These are phyloP conservation scores for Barnettozyma salicaria DNA, from an alignment of 805 yeast genomes.

Conservation along the genomic window DNA sequence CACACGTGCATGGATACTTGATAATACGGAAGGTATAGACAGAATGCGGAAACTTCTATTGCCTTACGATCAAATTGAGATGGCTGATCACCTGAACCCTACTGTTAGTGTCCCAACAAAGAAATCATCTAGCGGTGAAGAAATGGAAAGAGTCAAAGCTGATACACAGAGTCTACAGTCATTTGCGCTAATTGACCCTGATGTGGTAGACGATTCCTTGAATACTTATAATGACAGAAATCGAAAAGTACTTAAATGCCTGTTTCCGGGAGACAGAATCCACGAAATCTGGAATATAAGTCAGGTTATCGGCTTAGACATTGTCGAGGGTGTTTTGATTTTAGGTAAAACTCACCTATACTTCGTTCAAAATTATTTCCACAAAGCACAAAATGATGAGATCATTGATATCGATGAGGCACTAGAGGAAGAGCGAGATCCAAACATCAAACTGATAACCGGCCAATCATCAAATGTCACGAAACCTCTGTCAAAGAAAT, in stretches of 20 bases:
- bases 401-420: slow-evolving; percentile 64
- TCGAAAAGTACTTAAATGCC: slow-evolving; percentile 63
- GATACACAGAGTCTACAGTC: slow-evolving; percentile 27
- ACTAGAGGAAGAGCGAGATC: slow-evolving; percentile 55
- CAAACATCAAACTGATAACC: slow-evolving; percentile 58
- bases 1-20: slow-evolving; percentile 42
- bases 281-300: slow-evolving; percentile 71
- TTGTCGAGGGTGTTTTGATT: slow-evolving; percentile 69
- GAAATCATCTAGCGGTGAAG: slow-evolving; percentile 11
- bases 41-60: slow-evolving; percentile 60
- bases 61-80: slow-evolving; percentile 44
- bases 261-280: slow-evolving; percentile 66
- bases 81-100: slow-evolving; percentile 38
- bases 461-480: slow-evolving; percentile 33
- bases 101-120: slow-evolving; percentile 35
- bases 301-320: slow-evolving; percentile 68
- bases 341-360: slow-evolving; percentile 61
- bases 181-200: slow-evolving; percentile 42
- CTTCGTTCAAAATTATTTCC: slow-evolving; percentile 64
- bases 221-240: slow-evolving; percentile 56
- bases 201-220: slow-evolving; percentile 28
- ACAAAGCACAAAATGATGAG: slow-evolving; percentile 42
- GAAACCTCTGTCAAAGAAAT: slow-evolving; percentile 3
- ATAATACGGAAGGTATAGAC: slow-evolving; percentile 63
- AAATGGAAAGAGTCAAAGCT: slow-evolving; percentile 14